Conservation (phyloP, 2,329 filamentous ascomycete species). For the Ilyonectria sp. region DNA sequence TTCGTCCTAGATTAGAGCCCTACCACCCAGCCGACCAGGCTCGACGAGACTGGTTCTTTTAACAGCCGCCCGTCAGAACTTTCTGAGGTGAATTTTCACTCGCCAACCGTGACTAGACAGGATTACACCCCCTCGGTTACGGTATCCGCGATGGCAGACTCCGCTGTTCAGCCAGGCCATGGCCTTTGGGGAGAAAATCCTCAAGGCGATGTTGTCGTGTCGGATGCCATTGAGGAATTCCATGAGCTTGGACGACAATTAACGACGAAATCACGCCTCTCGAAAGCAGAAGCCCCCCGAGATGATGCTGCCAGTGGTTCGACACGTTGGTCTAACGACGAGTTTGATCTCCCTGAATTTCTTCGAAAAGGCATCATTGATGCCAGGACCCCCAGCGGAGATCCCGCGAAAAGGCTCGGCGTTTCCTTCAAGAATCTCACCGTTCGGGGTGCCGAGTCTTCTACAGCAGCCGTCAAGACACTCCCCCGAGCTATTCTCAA, state of each 20-base stretch:
- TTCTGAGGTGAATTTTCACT: no score
- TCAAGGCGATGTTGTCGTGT: slow-evolving; percentile 18
- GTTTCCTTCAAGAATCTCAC: slow-evolving; percentile 81
- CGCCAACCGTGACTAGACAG: neutral
- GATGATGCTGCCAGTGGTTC: slow-evolving; percentile 18
- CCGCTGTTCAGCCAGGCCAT: neutral
- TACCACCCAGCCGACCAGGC: neutral
- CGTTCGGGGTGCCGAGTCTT: slow-evolving; percentile 78
- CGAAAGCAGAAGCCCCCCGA: slow-evolving; percentile 6
- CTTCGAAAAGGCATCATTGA: slow-evolving; percentile 22
- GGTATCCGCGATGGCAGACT: slow-evolving; percentile 6
- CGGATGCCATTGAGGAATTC: slow-evolving; percentile 25
- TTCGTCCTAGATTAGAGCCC: neutral
- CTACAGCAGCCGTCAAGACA: slow-evolving; percentile 76
- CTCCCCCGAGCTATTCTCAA: slow-evolving; percentile 79
- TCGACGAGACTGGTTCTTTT: neutral
- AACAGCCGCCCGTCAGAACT: neutral
- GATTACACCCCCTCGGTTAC: neutral
- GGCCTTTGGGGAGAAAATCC: slow-evolving; percentile 24
- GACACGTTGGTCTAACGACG: slow-evolving; percentile 18
- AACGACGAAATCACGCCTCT: slow-evolving; percentile 15
- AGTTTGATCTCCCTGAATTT: slow-evolving; percentile 23
- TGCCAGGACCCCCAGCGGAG: slow-evolving; percentile 14
- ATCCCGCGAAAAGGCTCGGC: slow-evolving; percentile 61
- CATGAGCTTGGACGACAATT: slow-evolving; percentile 18